These are phyloP conservation scores for Cytospora schulzeri DNA, from an alignment of 2,329 filamentous ascomycete species.

Conservation along the genomic window DNA sequence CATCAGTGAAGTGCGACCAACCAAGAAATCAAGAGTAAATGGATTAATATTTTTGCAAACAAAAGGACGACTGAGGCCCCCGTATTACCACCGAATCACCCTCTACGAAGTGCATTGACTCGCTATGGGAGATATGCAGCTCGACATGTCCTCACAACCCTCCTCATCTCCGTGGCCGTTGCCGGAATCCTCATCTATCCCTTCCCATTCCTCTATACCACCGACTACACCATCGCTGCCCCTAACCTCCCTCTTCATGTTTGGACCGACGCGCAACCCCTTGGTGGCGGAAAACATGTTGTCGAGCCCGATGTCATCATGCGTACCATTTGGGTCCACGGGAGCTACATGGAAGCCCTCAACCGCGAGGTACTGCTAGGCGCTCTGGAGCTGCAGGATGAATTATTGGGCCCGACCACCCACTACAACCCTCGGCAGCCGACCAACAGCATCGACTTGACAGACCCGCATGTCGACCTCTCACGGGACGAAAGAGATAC, in stretches of 20 bases:
- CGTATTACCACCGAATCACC: constrained; percentile 63
- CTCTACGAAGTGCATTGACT: constrained; percentile 65
- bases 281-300: constrained; percentile 51
- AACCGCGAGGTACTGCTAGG: constrained; percentile 64
- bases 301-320: constrained; percentile 72
- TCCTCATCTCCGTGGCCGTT: constrained; percentile 72
- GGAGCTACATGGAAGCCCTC: constrained; percentile 77
- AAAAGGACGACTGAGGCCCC: constrained; percentile 74
- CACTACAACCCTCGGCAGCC: constrained; percentile 54
- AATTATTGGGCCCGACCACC: constrained; percentile 63
- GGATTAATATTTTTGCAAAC: constrained; percentile 10
- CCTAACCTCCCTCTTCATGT: constrained; percentile 77
- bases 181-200: constrained; percentile 73
- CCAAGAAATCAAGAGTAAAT: neutral
- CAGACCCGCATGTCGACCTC: constrained; percentile 41
- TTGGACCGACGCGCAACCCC: constrained; percentile 73
- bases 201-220: constrained; percentile 73
- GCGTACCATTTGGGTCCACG: constrained; percentile 81
- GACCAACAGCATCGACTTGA: constrained; percentile 33
- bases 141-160: constrained; percentile 72
- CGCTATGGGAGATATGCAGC: constrained; percentile 72
- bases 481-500: constrained; percentile 52
- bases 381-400: constrained; percentile 70
- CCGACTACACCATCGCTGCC: constrained; percentile 69
- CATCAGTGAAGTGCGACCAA: neutral